Base-by-base conservation (phyloP, 768 basidiomycete genomes). In the Sarcomyxa edulis region DNA sequence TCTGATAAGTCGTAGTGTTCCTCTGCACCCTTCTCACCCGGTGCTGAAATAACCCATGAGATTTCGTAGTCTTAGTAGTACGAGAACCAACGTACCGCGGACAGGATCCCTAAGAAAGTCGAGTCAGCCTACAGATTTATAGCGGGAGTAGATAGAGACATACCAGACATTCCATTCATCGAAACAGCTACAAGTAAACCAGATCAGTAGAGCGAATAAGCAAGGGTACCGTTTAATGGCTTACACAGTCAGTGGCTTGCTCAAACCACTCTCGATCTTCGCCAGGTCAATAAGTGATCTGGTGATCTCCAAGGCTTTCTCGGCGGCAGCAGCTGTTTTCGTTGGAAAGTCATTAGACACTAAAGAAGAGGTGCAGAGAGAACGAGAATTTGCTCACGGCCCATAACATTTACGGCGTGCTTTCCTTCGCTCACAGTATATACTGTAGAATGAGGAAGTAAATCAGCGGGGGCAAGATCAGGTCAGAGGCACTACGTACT, bases 111-210 rank as follows among this genome's bases (percentile, higher is more conserved):
- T 63, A 34, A 24, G 6, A 42, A 9, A 4, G 3, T 32, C 10
- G 18, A 15, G 12, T 31, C 1, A 38, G n/a, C 20, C 16, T 15
- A 9, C 4, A 24, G 8, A 20, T 18, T 9, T 10, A 8, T n/a
- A n/a, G n/a, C n/a, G n/a, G n/a, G n/a, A n/a, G 6, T 22, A 15
- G 7, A 19, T 15, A 14, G 14, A 20, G 7, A 49, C 55, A 11
- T 42, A 65, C 69, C 71, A 74, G 14, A 75, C 72, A 43, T 74
- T 74, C 73, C 73, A 77, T 52, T 75, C 74, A 37, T 78, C 76
- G 35, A 73, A 78, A 37, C 66, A 68, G 3, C 67, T 66, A 27
- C 8, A 8, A 6, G n/a, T 20, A 16, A 19, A 28, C 6, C 12
- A 32, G 26, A 20, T 19, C 10, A 28, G n/a, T 14, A 10, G 14